Percentiles rank a stretch among this genome's conserved stretches.
phyloP scores from a whole-genome alignment of 495 filamentous ascomycete genomes.

The Corynascus novoguineensis region DNA sequence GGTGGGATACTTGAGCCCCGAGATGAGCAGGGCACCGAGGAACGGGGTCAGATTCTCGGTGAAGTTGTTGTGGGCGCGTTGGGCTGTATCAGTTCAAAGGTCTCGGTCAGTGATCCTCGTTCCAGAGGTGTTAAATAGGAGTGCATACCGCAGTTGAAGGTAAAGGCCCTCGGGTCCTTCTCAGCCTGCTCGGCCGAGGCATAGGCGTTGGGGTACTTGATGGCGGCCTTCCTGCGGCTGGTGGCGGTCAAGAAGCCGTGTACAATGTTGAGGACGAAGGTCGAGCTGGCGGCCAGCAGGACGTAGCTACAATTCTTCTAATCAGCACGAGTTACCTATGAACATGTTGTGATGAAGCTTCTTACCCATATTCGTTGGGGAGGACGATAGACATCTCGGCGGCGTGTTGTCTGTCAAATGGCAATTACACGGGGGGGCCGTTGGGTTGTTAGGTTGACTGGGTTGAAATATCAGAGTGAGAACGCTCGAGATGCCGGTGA shows the following conservation, averaged over 20 bases:
- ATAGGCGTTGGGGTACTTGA: conserved; percentile 62
- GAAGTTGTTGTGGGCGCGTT: conserved; percentile 68
- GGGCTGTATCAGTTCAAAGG: conserved; percentile 45
- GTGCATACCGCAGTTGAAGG: conserved; percentile 46
- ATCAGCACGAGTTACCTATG: background rate
- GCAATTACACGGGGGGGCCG: background rate
- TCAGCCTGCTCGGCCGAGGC: conserved; percentile 53
- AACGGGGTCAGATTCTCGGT: conserved; percentile 59
- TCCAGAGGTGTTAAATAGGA: background rate
- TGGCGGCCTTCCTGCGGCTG: conserved; percentile 49
- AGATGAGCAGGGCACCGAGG: conserved; percentile 52
- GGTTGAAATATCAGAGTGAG: background rate
- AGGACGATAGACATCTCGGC: conserved; percentile 28
- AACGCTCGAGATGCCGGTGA: background rate
- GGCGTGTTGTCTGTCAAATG: background rate
- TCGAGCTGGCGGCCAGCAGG: conserved; percentile 55
- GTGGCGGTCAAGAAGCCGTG: conserved; percentile 44
- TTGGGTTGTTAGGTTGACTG: background rate
- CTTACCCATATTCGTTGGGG: conserved; percentile 42
- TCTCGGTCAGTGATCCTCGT: conserved; percentile 30
- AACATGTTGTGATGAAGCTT: background rate
- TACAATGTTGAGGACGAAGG: conserved; percentile 50
- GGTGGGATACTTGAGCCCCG: conserved; percentile 52
- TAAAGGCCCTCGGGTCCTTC: conserved; percentile 46
- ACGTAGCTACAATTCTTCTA: conserved; percentile 40